Evolutionary conservation across 768 basidiomycete species (phyloP), one percentile per base, ranked within the genome.

Genomic region (Lactarius hengduanensis): DNA sequence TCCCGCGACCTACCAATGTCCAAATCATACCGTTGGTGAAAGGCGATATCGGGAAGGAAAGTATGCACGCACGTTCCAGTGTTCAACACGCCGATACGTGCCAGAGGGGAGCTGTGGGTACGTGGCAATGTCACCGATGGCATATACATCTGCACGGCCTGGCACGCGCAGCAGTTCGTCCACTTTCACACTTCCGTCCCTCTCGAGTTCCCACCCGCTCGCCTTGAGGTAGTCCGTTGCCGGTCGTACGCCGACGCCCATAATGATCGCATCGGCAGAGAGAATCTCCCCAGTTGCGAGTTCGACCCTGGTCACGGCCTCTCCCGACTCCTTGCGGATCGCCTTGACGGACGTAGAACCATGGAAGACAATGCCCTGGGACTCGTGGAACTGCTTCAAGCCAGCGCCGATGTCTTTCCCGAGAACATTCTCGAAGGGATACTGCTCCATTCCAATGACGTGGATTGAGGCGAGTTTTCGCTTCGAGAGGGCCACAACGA

Each of bases 201-300:
- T 86, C 77, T 94, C 90, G 3, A 95, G 74, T 62, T 81, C 77
- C 68, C 90, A 81, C 13, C 84, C 84, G 70, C 86, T 89, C n/a
- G 80, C 83, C 73, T 88, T 88, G 69, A 95, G 76, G 78, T 88
- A 92, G 38, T 86, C 79, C 0, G 94, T 94, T 1, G 92, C 91
- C 43, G 94, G 94, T 2, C 81, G 81, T 26, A 94, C 94, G 63
- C 94, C 94, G 20, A 92, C 90, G 36, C 90, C 94, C 86, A 95
- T 88, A 66, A 96, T 79, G 70, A 96, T 81, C 65, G 89, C 82
- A 73, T 94, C 91, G 13, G 89, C 90, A 0, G 83, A 83, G 55
- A 96, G 77, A 4, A 83, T 83, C 28, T 81, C 71, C 6, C 64
- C 70, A 10, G 55, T 65, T n/a, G 61, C 30, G 38, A 70, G 70